These are phyloP conservation scores for Fraxinus latifolia DNA, from an alignment of 305 asterid species.

Conservation along the genomic window DNA sequence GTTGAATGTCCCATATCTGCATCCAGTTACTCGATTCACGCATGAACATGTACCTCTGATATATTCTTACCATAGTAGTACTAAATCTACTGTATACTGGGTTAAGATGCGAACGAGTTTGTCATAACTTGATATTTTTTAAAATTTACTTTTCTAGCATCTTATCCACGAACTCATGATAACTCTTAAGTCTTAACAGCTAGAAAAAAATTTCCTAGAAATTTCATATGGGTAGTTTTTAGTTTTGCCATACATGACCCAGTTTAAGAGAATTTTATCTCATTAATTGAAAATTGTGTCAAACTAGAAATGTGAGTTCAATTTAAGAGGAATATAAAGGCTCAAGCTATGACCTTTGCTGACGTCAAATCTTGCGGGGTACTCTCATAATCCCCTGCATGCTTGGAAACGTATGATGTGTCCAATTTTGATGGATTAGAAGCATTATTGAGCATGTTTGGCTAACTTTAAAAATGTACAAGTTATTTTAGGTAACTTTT, in stretches of 20 bases:
- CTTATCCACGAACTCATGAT: background rate
- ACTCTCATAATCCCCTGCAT: background rate
- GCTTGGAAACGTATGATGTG: background rate
- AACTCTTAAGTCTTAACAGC: background rate
- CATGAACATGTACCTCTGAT: background rate
- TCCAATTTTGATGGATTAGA: background rate
- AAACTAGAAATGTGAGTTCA: background rate
- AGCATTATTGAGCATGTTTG: background rate
- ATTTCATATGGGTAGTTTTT: background rate
- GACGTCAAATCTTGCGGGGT: background rate
- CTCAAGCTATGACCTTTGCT: background rate
- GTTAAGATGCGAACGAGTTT: background rate
- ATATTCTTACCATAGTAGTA: background rate
- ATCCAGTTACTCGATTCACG: background rate
- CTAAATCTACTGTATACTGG: background rate
- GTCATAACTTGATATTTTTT: background rate
- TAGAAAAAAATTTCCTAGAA: background rate
- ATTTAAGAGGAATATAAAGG: background rate
- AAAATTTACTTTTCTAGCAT: background rate
- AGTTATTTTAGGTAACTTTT: background rate
- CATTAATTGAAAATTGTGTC: background rate
- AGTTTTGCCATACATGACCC: background rate
- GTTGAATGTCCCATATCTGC: background rate
- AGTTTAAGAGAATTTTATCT: background rate
- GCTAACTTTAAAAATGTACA: background rate